Conservation (phyloP, 306 rosid species). For the Prunus kanzakura region DNA sequence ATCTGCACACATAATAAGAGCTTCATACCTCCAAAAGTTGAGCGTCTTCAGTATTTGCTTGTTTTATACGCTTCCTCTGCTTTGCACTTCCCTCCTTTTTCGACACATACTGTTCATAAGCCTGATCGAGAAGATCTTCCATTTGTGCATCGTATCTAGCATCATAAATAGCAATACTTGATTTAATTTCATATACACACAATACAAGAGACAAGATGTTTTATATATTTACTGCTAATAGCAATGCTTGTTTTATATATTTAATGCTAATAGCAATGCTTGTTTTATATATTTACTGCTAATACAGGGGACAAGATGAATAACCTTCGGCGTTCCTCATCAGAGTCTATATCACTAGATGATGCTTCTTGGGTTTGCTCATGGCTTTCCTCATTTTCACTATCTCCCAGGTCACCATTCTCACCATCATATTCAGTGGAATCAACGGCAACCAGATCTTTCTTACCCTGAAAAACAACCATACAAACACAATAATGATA, state of each 20-base stretch:
- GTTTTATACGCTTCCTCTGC: slow-evolving; percentile 78
- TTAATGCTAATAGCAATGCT: background rate
- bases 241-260: background rate
- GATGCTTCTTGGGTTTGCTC: slow-evolving; percentile 42
- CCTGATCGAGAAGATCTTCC: slow-evolving; percentile 72
- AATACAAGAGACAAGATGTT: slow-evolving; percentile 2
- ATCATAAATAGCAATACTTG: slow-evolving; percentile 11
- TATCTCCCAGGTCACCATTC: slow-evolving; percentile 41
- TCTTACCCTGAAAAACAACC: slow-evolving; percentile 65
- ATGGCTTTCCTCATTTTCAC: slow-evolving; percentile 45
- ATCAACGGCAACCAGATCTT: slow-evolving; percentile 69
- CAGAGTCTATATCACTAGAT: slow-evolving; percentile 72
- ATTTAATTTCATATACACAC: background rate
- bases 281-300: slow-evolving; percentile 1
- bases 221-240: slow-evolving; percentile 1
- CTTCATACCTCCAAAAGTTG: slow-evolving; percentile 67
- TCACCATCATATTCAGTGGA: slow-evolving; percentile 66
- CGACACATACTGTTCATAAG: slow-evolving; percentile 67
- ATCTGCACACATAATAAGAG: background rate
- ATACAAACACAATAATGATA: slow-evolving; percentile 22
- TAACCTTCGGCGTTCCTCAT: slow-evolving; percentile 83
- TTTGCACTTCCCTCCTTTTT: slow-evolving; percentile 76
- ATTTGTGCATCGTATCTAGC: slow-evolving; percentile 75
- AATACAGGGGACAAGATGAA: slow-evolving; percentile 15
- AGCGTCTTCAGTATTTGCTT: slow-evolving; percentile 43